phyloP scores from a whole-genome alignment of 1,139 yeast genomes.

The Yamadazyma atlantica region DNA sequence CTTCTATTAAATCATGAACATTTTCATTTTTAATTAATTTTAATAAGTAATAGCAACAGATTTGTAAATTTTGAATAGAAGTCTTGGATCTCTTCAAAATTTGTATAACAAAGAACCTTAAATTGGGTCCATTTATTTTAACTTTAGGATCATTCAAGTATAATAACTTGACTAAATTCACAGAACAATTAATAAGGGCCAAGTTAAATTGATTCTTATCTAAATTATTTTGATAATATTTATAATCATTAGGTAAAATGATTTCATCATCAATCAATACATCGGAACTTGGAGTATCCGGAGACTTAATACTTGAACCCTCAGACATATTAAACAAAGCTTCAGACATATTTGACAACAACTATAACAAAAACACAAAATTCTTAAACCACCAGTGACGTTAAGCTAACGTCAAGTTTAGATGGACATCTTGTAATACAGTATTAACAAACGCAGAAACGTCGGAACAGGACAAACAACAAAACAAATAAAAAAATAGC shows the following conservation, averaged over 20 bases:
- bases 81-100: constrained; percentile 68
- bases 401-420: no score
- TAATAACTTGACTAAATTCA: constrained; percentile 37
- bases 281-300: neutral
- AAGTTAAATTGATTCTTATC: constrained; percentile 44
- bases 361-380: neutral
- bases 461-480: constrained; percentile 3
- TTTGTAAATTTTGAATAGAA: constrained; percentile 62
- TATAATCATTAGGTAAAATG: constrained; percentile 34
- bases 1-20: constrained; percentile 23
- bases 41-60: constrained; percentile 62
- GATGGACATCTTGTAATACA: neutral
- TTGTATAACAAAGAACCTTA: constrained; percentile 56
- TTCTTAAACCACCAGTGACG: no score
- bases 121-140: constrained; percentile 22
- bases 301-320: neutral
- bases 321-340: neutral
- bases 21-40: constrained; percentile 33
- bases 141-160: constrained; percentile 22
- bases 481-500: neutral
- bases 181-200: constrained; percentile 38
- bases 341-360: neutral
- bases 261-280: constrained; percentile 1
- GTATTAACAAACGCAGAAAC: constrained; percentile 7
- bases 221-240: constrained; percentile 40